Conservation (phyloP, 2,329 filamentous ascomycete genomes). For the Aspergillus fischeri region DNA sequence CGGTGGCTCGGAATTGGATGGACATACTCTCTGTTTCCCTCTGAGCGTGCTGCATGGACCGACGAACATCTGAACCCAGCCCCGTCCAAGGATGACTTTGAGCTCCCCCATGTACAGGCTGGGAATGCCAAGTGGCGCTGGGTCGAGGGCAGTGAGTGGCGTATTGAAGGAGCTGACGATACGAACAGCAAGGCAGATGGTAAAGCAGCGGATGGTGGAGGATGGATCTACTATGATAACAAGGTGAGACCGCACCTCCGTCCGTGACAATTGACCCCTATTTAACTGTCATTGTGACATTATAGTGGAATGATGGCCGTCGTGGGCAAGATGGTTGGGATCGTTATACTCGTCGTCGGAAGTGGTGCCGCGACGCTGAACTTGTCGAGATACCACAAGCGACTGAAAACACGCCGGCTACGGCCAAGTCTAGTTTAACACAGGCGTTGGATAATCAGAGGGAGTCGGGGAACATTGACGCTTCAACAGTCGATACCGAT, state of each 20-base stretch:
- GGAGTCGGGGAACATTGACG: conserved; percentile 14
- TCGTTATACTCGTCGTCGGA: conserved; percentile 84
- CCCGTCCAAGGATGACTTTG: conserved; percentile 68
- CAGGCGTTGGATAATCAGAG: conserved; percentile 22
- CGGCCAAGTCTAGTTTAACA: conserved; percentile 34
- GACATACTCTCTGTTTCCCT: conserved; percentile 86
- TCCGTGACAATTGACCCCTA: not conserved
- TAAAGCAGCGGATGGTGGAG: conserved; percentile 56
- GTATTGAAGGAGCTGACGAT: conserved; percentile 64
- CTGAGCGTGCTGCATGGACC: conserved; percentile 88
- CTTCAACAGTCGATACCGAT: conserved; percentile 20
- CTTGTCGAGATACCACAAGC: conserved; percentile 67
- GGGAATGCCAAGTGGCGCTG: conserved; percentile 68
- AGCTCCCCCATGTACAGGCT: conserved; percentile 63
- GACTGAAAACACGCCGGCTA: conserved; percentile 43
- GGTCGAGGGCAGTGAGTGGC: conserved; percentile 82
- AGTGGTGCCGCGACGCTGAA: conserved; percentile 96
- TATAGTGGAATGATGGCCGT: conserved; percentile 81
- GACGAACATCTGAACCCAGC: conserved; percentile 88
- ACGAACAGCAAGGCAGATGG: conserved; percentile 34
- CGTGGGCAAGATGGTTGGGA: conserved; percentile 87
- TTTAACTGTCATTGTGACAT: not conserved
- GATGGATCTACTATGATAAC: conserved; percentile 98
- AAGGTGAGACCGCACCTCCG: conserved; percentile 57
- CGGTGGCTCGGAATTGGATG: conserved; percentile 93